phyloP scores from a whole-genome alignment of 129 eudicot species.

The sunflower (Helianthus annuus) region HanXRQr2.0-SUNRISE NC_035441.2:40608275-40608774 shows the following conservation, averaged over 20 bases:
- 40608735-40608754: constrained; percentile 32
- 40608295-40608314: too few species aligned
- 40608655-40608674: not conserved
- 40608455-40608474: constrained; percentile 29
- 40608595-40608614: too few species aligned
- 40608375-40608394: constrained; percentile 33
- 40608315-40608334: constrained; percentile 36
- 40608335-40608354: constrained; percentile 13
- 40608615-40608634: too few species aligned
- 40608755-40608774: constrained; percentile 28
- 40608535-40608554: too few species aligned
- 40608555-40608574: too few species aligned
- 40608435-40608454: constrained; percentile 20
- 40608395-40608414: constrained; percentile 32
- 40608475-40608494: constrained; percentile 14
- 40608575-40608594: too few species aligned
- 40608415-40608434: constrained; percentile 41
- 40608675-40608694: constrained; percentile 29
- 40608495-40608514: too few species aligned
- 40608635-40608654: too few species aligned
- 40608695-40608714: constrained; percentile 22
- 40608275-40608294: too few species aligned
- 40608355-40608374: constrained; percentile 42
- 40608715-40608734: constrained; percentile 24
- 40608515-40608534: too few species aligned